Evolutionary conservation across 2,329 filamentous ascomycete genomes (phyloP).

Genomic region (Rosellinia necatrix): DNA sequence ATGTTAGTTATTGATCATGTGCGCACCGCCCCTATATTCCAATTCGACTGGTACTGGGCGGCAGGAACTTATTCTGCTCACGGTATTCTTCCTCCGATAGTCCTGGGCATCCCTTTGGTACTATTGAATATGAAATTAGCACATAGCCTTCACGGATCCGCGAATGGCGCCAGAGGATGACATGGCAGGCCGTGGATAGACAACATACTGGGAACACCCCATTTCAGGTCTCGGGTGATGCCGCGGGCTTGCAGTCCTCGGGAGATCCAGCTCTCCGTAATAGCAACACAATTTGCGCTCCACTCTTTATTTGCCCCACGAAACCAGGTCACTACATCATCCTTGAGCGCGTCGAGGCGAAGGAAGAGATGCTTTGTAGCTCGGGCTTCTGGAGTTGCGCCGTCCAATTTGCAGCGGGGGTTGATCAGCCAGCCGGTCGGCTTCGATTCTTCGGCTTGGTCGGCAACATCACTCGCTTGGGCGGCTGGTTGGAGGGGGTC

Average conservation of each 20-base stretch:
- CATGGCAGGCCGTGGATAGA: too few species aligned
- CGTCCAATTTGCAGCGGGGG: slow-evolving; percentile 81
- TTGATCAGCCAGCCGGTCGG: slow-evolving; percentile 47
- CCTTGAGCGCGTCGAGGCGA: slow-evolving; percentile 81
- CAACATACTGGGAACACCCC: slow-evolving; percentile 67
- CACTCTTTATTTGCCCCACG: slow-evolving; percentile 74
- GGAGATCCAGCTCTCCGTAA: slow-evolving; percentile 80
- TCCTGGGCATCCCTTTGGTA: slow-evolving; percentile 53
- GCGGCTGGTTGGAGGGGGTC: slow-evolving; percentile 66
- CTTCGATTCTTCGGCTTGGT: slow-evolving; percentile 31
- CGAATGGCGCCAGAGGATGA: too few species aligned
- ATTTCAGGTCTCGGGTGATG: slow-evolving; percentile 91
- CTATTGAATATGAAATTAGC: slow-evolving; percentile 38
- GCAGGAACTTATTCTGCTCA: too few species aligned
- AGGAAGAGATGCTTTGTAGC: slow-evolving; percentile 92
- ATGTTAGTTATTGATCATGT: too few species aligned
- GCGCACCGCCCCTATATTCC: too few species aligned
- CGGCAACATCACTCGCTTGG: slow-evolving; percentile 39
- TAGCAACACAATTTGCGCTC: slow-evolving; percentile 75
- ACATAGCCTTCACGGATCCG: too few species aligned
- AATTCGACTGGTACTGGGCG: too few species aligned
- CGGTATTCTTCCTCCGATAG: slow-evolving; percentile 59
- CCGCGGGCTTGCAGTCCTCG: slow-evolving; percentile 84
- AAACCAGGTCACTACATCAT: slow-evolving; percentile 78
- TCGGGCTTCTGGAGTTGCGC: slow-evolving; percentile 75